A percentile compares a stretch with the other conserved stretches of the same genome.
Evolutionary conservation across 768 basidiomycete genomes (phyloP).

Genomic region (Tulasnella sp.): DNA sequence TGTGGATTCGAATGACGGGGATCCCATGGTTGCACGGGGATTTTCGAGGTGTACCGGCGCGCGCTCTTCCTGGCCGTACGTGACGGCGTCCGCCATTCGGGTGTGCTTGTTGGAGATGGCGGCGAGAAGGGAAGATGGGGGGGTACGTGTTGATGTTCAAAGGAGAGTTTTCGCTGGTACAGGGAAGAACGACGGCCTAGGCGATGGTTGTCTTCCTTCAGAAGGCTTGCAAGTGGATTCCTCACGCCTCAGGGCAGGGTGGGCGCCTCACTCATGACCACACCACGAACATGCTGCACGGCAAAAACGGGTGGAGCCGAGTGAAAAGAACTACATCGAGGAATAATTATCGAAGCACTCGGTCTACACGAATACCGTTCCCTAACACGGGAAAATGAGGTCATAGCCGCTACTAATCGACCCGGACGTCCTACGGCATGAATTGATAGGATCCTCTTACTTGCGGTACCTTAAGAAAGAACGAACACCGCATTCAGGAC

Average conservation of each 20-base stretch:
- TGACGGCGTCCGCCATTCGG: neutral
- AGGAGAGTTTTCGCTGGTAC: neutral
- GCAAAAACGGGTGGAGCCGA: neutral
- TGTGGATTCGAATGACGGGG: neutral
- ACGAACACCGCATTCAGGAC: neutral
- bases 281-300: neutral
- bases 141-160: neutral
- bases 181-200: neutral
- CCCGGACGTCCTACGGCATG: neutral
- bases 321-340: neutral
- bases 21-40: neutral
- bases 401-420: neutral
- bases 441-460: neutral
- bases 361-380: neutral
- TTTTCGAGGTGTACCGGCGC: neutral
- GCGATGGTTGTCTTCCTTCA: neutral
- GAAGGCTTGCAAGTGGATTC: neutral
- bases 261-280: neutral
- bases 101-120: neutral
- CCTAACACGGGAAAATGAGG: neutral
- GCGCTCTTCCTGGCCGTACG: neutral
- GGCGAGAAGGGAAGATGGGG: neutral
- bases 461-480: constrained; percentile 13
- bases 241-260: neutral
- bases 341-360: neutral